These are phyloP conservation scores for Fraxinus velutina DNA, from an alignment of 305 asterid species.

Conservation along the genomic window DNA sequence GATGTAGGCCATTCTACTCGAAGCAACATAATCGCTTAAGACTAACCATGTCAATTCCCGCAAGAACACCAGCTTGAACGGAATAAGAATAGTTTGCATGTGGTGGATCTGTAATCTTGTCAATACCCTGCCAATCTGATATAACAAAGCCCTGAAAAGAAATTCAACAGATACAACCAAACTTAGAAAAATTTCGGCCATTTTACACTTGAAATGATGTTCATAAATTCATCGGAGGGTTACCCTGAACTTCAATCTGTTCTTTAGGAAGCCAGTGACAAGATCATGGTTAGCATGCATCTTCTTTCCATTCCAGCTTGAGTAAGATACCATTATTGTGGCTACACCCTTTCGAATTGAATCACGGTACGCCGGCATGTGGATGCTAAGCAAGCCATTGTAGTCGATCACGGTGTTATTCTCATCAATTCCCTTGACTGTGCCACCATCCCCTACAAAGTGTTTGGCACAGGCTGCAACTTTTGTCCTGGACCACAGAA, in stretches of 20 bases:
- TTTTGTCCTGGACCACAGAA: conserved; percentile 33
- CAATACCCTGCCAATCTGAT: conserved; percentile 55
- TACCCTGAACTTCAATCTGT: conserved; percentile 52
- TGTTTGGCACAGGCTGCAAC: conserved; percentile 58
- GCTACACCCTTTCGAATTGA: conserved; percentile 40
- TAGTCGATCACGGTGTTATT: conserved; percentile 37
- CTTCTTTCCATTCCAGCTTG: conserved; percentile 51
- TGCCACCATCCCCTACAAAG: conserved; percentile 61
- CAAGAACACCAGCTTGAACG: conserved; percentile 47
- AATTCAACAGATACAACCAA: background rate
- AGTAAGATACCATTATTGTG: conserved; percentile 49
- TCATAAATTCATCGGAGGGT: background rate
- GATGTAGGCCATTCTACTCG: background rate
- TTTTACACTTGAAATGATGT: background rate
- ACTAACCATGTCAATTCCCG: conserved; percentile 62
- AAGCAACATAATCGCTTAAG: background rate
- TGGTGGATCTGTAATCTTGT: conserved; percentile 52
- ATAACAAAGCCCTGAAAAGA: conserved; percentile 47
- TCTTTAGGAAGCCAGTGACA: conserved; percentile 47
- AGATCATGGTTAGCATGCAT: conserved; percentile 53
- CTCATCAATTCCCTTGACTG: conserved; percentile 37
- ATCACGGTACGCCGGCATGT: conserved; percentile 47
- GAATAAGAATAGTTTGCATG: conserved; percentile 53
- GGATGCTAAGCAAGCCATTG: conserved; percentile 38
- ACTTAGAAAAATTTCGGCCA: background rate